Evolutionary conservation across 495 filamentous ascomycete genomes (phyloP).

Genomic region (Endocarpon pusillum): DNA sequence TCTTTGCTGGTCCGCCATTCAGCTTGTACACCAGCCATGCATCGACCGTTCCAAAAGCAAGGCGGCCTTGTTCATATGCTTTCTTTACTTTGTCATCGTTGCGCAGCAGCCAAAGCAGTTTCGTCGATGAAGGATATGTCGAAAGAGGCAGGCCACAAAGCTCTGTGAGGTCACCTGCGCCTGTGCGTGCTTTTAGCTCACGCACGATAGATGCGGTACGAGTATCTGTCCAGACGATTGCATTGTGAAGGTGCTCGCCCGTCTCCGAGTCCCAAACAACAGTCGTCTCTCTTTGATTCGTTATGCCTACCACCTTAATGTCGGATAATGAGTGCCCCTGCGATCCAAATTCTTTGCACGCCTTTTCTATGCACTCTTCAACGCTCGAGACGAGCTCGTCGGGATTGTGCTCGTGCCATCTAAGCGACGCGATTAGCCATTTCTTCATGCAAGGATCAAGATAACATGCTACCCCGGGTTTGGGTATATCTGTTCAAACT

Average conservation of each 20-base stretch:
- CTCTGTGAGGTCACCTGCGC: constrained; percentile 50
- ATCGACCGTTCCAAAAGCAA: constrained; percentile 89
- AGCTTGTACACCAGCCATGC: constrained; percentile 83
- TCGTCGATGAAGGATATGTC: constrained; percentile 84
- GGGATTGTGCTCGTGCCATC: constrained; percentile 93
- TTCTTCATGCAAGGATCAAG: constrained; percentile 5
- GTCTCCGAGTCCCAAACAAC: constrained; percentile 81
- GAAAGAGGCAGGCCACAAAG: constrained; percentile 81
- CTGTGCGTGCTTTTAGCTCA: constrained; percentile 50
- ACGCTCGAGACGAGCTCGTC: constrained; percentile 63
- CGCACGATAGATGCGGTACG: constrained; percentile 63
- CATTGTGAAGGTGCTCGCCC: constrained; percentile 73
- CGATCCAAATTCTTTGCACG: constrained; percentile 52
- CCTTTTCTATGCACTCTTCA: constrained; percentile 68
- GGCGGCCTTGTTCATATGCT: constrained; percentile 63
- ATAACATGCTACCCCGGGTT: constrained; percentile 53
- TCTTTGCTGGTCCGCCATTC: constrained; percentile 60
- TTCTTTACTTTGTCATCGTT: constrained; percentile 54
- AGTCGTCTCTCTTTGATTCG: constrained; percentile 87
- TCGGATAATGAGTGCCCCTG: constrained; percentile 52
- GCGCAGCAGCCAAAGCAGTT: constrained; percentile 69
- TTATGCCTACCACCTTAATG: constrained; percentile 80
- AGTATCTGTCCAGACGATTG: constrained; percentile 90
- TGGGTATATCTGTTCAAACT: constrained; percentile 80
- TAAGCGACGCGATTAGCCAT: constrained; percentile 16